Evolutionary conservation across 169 alveolate genomes (phyloP).

Genomic region (Plasmodium vivax): DNA sequence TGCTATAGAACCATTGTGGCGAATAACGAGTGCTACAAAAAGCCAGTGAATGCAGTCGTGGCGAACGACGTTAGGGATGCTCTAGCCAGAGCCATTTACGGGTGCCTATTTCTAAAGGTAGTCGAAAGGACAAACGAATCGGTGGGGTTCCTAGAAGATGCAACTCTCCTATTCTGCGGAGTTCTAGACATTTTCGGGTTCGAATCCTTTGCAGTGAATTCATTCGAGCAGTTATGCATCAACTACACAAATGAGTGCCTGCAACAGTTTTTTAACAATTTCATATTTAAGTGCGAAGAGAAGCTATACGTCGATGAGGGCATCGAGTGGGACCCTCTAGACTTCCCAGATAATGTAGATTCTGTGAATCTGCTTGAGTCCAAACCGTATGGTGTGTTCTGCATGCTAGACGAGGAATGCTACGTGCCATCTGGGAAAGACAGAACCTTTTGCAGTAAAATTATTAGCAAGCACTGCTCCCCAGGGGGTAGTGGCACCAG

Average conservation of each 20-base stretch:
- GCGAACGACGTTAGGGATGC: constrained; percentile 94
- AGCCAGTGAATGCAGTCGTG: constrained; percentile 85
- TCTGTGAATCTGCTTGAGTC: constrained; percentile 95
- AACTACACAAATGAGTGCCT: constrained; percentile 98
- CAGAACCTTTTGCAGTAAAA: constrained; percentile 85
- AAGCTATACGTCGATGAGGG: constrained; percentile 93
- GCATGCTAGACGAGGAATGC: constrained; percentile 95
- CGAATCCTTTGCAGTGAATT: constrained; percentile 96
- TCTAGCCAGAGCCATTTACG: constrained; percentile 96
- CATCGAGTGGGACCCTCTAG: constrained; percentile 94
- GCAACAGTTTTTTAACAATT: constrained; percentile 94
- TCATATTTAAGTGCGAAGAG: constrained; percentile 96
- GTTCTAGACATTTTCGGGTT: constrained; percentile 98
- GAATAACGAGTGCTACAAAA: constrained; percentile 84
- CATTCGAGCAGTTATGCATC: constrained; percentile 97
- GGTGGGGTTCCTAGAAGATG: constrained; percentile 83
- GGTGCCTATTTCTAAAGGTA: constrained; percentile 95
- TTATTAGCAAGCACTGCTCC: constrained; percentile 80
- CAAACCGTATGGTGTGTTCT: constrained; percentile 88
- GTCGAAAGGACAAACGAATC: constrained; percentile 94
- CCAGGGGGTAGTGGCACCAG: constrained; percentile 8
- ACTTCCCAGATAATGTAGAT: constrained; percentile 96
- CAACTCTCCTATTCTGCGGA: constrained; percentile 87
- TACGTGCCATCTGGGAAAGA: constrained; percentile 93
- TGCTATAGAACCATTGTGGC: constrained; percentile 84